Evolutionary conservation across 2,329 filamentous ascomycete species (phyloP), one percentile per base, ranked within the genome.

Genomic region (Aspergillus ochraceus): DNA sequence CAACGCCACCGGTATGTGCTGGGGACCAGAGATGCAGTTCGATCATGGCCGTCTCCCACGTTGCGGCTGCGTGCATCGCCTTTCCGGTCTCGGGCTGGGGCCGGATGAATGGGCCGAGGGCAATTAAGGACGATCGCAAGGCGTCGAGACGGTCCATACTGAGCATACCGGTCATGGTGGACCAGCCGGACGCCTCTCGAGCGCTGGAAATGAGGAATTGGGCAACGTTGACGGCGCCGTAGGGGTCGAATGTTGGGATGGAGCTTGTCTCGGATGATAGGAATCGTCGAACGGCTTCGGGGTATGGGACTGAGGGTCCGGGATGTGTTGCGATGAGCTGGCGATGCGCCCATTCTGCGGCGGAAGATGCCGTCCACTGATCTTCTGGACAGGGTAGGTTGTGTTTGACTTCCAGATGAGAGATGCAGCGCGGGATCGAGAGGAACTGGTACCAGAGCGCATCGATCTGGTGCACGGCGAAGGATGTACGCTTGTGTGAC

Each of bases 361-460:
- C 68, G 1, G 77, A 75, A 1, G 70, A 58, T 2, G 78, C 76
- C 2, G 55, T 61, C 79, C 79, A 81, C 55, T 70, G 69, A 14
- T 70, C 69, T 50, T 71, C 69, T 0, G 76, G 72, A 52, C 75
- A 79, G 1, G 79, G 79, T 4, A 81, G 66, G 17, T 78, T 73
- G 55, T 80, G 76, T 60, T 80, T 80, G 61, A 81, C 75, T 66
- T 81, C 79, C 3, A 80, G 67, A 49, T 80, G 68, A 6, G 68
- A 70, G 47, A 70, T 67, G 10, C 62, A 68, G 39, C 68, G 67
- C 0, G 68, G 68, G 12, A 70, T 67, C 2, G 68, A 70, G 3
- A 80, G 66, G 53, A 79, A 71, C 53, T 80, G 77, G 59, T 80
- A 80, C 75, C 77, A 80, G 2, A 79, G 62, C 0, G 77, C 71